Percentiles rank a stretch among this genome's conserved stretches.
Evolutionary conservation across 202 grass and related monocot genomes (phyloP).

Genomic region (Elaeis oleifera): DNA sequence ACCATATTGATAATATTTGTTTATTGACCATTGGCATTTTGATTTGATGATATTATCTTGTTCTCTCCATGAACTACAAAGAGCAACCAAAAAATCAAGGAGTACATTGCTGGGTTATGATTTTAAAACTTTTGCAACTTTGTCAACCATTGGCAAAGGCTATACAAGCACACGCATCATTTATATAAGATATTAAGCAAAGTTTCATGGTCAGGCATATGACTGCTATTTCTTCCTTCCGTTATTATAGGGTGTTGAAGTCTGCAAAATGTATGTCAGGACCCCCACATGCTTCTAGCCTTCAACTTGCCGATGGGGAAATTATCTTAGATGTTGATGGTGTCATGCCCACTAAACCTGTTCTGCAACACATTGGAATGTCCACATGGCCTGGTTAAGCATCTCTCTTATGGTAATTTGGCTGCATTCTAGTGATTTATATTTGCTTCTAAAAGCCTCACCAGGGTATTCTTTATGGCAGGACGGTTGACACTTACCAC

Average conservation of each 20-base stretch:
- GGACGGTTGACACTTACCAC: conserved; percentile 87
- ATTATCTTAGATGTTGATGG: conserved; percentile 71
- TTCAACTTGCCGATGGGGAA: conserved; percentile 51
- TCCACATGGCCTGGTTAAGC: conserved; percentile 91
- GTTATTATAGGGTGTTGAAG: conserved; percentile 35
- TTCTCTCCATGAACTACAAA: no score
- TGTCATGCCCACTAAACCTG: conserved; percentile 52
- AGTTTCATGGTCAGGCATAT: no score
- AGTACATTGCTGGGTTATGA: no score
- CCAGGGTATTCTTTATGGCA: conserved; percentile 37
- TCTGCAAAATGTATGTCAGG: conserved; percentile 36
- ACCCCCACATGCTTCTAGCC: conserved; percentile 29
- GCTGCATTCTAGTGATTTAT: conserved; percentile 9
- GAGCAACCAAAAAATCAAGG: no score
- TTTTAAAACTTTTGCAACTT: no score
- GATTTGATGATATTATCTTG: no score
- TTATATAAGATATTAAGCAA: no score
- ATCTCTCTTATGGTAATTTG: conserved; percentile 65
- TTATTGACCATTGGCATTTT: no score
- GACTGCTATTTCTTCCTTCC: no score
- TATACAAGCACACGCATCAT: no score
- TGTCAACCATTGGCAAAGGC: no score
- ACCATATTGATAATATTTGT: no score
- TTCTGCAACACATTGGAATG: conserved; percentile 73
- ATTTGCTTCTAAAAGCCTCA: conserved; percentile 18